phyloP scores from a whole-genome alignment of 1,139 yeast species.

The Casaregolazyma lundiana region DNA sequence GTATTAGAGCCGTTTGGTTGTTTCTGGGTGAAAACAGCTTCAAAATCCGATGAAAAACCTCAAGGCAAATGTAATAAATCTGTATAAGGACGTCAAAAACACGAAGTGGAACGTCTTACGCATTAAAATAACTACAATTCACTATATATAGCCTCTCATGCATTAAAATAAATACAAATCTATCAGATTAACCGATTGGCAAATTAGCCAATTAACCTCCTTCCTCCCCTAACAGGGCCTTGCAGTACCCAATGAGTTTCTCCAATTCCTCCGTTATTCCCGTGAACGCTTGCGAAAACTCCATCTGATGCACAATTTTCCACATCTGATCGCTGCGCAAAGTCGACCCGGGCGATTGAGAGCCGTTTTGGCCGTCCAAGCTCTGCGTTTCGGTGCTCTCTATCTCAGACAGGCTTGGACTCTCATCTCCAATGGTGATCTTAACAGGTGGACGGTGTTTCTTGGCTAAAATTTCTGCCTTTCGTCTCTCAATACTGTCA shows the following conservation, averaged over 20 bases:
- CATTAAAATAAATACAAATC: too few relatives aligned
- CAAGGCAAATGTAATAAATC: too few relatives aligned
- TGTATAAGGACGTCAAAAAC: too few relatives aligned
- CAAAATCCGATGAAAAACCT: too few relatives aligned
- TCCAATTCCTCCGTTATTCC: conserved; percentile 43
- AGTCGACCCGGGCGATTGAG: neutral
- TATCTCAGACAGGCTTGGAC: conserved; percentile 9
- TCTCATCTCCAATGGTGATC: conserved; percentile 4
- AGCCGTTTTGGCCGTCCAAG: conserved; percentile 7
- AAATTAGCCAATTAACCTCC: conserved; percentile 9
- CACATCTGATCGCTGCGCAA: conserved; percentile 26
- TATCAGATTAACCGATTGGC: too few relatives aligned
- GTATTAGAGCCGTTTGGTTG: neutral
- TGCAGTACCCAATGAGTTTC: conserved; percentile 36
- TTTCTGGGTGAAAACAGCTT: too few relatives aligned
- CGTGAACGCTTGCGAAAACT: conserved; percentile 46
- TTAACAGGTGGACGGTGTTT: neutral
- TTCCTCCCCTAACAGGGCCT: conserved; percentile 45
- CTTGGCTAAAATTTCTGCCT: neutral
- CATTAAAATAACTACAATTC: too few relatives aligned
- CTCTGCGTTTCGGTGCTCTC: neutral
- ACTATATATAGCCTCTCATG: too few relatives aligned
- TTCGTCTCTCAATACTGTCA: conserved; percentile 34
- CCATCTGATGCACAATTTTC: conserved; percentile 47
- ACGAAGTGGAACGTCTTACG: too few relatives aligned